Conservation (phyloP, 352 stramenopile genomes). For the Globisporangium canariense region DNA sequence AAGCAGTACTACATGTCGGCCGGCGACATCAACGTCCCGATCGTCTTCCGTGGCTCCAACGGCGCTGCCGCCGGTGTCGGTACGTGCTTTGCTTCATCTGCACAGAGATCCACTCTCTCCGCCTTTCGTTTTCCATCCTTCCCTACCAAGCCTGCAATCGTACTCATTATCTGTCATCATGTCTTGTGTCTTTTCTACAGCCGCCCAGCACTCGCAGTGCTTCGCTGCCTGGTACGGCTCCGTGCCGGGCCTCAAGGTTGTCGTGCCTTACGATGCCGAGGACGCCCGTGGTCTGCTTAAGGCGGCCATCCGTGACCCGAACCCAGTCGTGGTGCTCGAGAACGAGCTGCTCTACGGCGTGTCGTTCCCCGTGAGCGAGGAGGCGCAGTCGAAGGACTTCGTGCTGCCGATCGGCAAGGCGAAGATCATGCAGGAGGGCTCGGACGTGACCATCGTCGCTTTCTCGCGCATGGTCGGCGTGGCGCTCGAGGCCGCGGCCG, state of each 20-base stretch:
- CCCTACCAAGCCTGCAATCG: not conserved
- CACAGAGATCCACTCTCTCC: not conserved
- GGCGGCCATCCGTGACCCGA: constrained; percentile 98
- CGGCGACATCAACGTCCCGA: constrained; percentile 96
- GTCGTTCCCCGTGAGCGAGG: constrained; percentile 96
- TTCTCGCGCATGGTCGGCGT: constrained; percentile 97
- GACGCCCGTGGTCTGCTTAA: constrained; percentile 99
- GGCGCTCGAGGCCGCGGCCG: constrained; percentile 94
- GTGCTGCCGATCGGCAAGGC: constrained; percentile 98
- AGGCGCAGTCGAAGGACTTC: constrained; percentile 97
- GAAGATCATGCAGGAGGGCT: constrained; percentile 97
- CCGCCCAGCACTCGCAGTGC: constrained; percentile 99
- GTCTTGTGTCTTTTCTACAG: constrained; percentile 22
- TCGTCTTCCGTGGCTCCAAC: constrained; percentile 99
- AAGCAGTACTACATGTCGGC: constrained; percentile 99
- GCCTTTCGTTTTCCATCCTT: not conserved
- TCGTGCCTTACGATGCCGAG: constrained; percentile 96
- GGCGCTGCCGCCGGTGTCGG: constrained; percentile 95
- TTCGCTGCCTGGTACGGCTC: constrained; percentile 98
- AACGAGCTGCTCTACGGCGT: constrained; percentile 99
- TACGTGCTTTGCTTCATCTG: constrained; percentile 25
- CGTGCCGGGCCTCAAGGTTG: constrained; percentile 97
- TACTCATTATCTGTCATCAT: not conserved
- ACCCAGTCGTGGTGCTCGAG: constrained; percentile 98
- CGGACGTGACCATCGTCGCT: constrained; percentile 97